Conservation (phyloP, 805 yeast species). For the Zygotorulaspora danielsina region DNA sequence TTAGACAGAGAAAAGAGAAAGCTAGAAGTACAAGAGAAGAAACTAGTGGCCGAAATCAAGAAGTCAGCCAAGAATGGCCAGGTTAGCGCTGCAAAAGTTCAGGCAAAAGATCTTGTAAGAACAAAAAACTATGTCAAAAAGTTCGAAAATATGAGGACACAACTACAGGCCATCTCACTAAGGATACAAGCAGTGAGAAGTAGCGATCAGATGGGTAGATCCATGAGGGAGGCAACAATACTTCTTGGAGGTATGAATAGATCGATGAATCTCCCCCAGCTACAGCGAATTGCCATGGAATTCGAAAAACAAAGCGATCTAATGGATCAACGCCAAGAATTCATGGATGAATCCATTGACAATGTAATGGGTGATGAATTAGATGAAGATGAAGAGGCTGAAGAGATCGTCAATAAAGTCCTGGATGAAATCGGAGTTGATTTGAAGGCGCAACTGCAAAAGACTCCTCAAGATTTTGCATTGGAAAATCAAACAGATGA, state of each 20-base stretch:
- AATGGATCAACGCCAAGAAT: constrained; percentile 98
- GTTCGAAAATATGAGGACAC: constrained; percentile 91
- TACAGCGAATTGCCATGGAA: constrained; percentile 88
- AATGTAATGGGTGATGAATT: constrained; percentile 92
- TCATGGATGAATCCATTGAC: constrained; percentile 97
- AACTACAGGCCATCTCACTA: constrained; percentile 87
- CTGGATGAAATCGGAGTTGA: constrained; percentile 95
- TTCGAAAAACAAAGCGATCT: constrained; percentile 91
- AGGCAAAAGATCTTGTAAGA: constrained; percentile 91
- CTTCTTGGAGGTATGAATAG: constrained; percentile 82
- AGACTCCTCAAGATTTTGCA: constrained; percentile 40
- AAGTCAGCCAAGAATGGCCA: constrained; percentile 90
- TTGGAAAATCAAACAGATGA: constrained; percentile 20
- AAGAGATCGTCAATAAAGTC: constrained; percentile 85
- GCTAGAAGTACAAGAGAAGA: constrained; percentile 88
- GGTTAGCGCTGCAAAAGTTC: constrained; percentile 82
- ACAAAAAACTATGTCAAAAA: constrained; percentile 78
- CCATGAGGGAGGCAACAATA: constrained; percentile 91
- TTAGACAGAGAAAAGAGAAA: constrained; percentile 82
- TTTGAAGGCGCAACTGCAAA: constrained; percentile 47
- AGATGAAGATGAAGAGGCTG: constrained; percentile 83
- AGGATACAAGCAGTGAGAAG: constrained; percentile 88
- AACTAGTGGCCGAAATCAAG: constrained; percentile 77
- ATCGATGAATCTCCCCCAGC: constrained; percentile 84
- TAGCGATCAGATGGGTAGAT: constrained; percentile 90